These are phyloP conservation scores for Xylona heveae DNA, from an alignment of 495 filamentous ascomycete genomes.

Conservation along the genomic window DNA sequence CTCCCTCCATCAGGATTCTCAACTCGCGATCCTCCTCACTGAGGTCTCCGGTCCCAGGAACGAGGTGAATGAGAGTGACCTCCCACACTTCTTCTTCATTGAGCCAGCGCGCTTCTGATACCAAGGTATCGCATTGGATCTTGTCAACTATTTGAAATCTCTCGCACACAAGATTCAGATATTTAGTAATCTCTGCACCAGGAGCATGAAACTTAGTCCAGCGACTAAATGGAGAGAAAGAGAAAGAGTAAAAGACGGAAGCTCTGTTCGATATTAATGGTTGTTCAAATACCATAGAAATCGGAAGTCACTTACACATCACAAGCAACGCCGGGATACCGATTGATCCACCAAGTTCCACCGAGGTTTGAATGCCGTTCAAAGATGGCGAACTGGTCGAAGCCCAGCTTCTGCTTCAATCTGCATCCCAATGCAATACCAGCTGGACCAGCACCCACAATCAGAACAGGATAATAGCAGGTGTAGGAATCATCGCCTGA, in stretches of 20 bases:
- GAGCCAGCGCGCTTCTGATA: conserved; percentile 35
- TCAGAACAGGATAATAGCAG: conserved; percentile 9
- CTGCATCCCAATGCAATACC: conserved; percentile 45
- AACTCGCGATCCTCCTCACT: conserved; percentile 9
- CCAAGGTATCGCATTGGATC: conserved; percentile 34
- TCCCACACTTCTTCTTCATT: conserved; percentile 24
- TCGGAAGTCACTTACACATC: conserved; percentile 6
- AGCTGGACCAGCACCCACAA: conserved; percentile 42
- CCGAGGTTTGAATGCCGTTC: conserved; percentile 38
- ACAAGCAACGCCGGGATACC: conserved; percentile 42
- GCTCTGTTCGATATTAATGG: conserved; percentile 3
- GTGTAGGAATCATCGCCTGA: no score
- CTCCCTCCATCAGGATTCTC: conserved; percentile 10
- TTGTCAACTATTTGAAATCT: conserved; percentile 36
- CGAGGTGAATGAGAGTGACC: conserved; percentile 11
- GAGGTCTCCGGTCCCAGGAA: conserved; percentile 14
- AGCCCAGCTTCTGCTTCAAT: conserved; percentile 33
- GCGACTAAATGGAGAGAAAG: conserved; percentile 32
- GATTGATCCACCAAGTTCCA: conserved; percentile 48
- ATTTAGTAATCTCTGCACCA: conserved; percentile 32
- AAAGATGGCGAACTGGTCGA: conserved; percentile 43
- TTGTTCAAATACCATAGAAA: background rate
- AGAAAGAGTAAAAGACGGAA: conserved; percentile 39
- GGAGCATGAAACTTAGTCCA: conserved; percentile 35
- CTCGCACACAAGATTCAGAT: conserved; percentile 33